A percentile compares a stretch with the other conserved stretches of the same genome.
Evolutionary conservation across 78 protist genomes (phyloP).

Genomic region (slime mould (Dictyostelium discoideum)): DNA sequence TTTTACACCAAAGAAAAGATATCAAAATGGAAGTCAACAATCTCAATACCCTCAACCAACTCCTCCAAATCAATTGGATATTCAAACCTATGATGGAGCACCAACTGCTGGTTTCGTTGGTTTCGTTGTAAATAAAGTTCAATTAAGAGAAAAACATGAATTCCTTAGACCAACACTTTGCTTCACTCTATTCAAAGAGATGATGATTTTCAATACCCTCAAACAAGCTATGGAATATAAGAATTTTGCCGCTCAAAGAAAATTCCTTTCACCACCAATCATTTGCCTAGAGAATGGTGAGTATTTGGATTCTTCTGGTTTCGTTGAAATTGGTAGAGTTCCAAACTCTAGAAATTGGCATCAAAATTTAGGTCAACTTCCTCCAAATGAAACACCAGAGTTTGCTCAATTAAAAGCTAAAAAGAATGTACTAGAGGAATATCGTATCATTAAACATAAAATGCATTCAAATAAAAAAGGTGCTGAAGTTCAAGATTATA

Average conservation of each 20-base stretch:
- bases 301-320: conserved; percentile 55
- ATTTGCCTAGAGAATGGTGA: conserved; percentile 24
- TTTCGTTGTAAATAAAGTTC: conserved; percentile 27
- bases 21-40: not conserved
- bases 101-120: conserved; percentile 62
- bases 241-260: not conserved
- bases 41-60: not conserved
- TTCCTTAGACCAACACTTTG: conserved; percentile 26
- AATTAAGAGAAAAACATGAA: conserved; percentile 68
- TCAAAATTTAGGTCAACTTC: conserved; percentile 50
- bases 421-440: conserved; percentile 5
- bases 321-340: conserved; percentile 55
- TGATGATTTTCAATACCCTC: conserved; percentile 47
- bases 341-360: not conserved
- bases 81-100: conserved; percentile 30
- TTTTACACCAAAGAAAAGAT: not conserved
- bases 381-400: conserved; percentile 21
- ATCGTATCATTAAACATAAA: not conserved
- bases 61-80: not conserved
- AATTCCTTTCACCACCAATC: conserved; percentile 23
- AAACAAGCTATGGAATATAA: conserved; percentile 14
- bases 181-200: conserved; percentile 54
- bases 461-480: not conserved
- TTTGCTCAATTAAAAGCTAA: not conserved
- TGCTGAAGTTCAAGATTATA: not conserved